These are phyloP conservation scores for Somion occarium DNA, from an alignment of 1,284 basidiomycete species.

Conservation along the genomic window DNA sequence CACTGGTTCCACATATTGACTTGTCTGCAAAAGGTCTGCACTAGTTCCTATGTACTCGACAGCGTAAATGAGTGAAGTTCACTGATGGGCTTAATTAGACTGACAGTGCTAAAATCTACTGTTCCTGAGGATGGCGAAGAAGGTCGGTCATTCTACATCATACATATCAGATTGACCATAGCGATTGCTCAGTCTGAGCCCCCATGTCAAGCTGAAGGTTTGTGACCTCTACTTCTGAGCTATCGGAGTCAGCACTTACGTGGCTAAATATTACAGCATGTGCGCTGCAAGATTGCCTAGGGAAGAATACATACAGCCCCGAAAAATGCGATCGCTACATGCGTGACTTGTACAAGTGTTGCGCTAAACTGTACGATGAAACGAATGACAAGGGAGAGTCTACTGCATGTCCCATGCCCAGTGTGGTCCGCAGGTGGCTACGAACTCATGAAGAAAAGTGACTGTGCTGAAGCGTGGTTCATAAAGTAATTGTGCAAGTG, in stretches of 20 bases:
- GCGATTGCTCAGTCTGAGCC: constrained; percentile 8
- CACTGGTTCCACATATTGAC: no score
- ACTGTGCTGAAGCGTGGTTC: no score
- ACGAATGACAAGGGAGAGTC: constrained; percentile 41
- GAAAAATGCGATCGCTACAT: constrained; percentile 55
- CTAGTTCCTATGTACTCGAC: no score
- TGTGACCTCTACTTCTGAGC: neutral
- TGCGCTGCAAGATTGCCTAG: constrained; percentile 54
- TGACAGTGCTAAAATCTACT: no score
- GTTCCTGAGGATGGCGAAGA: no score
- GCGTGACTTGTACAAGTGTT: constrained; percentile 53
- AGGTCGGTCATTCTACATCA: no score
- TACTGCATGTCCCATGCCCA: constrained; percentile 57
- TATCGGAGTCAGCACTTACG: neutral
- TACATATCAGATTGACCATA: no score
- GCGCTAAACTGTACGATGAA: constrained; percentile 48
- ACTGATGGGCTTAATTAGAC: no score
- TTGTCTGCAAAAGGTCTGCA: no score
- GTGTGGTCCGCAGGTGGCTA: constrained; percentile 55
- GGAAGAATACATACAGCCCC: constrained; percentile 58
- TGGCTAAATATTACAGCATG: constrained; percentile 46
- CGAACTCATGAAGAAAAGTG: no score
- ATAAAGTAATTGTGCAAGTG: no score
- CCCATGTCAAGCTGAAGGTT: constrained; percentile 15
- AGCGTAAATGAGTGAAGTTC: no score